Percentiles rank a stretch among this genome's conserved stretches.
These are phyloP conservation scores for Chaetomium tenue DNA, from an alignment of 495 filamentous ascomycete species.

Conservation along the genomic window DNA sequence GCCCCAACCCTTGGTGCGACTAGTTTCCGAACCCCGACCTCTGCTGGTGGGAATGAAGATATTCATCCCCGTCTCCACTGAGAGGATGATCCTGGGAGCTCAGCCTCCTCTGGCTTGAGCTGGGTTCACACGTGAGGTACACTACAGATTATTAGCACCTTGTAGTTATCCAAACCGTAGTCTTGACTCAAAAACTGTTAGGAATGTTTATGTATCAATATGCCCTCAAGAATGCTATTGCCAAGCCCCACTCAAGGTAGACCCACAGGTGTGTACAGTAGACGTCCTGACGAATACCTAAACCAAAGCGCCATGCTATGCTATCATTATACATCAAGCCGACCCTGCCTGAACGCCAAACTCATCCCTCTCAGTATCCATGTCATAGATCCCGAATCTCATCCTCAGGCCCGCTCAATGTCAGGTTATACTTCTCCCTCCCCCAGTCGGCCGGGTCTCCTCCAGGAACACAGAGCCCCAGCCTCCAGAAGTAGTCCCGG, in stretches of 20 bases:
- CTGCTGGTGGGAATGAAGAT: not conserved
- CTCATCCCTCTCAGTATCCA: not conserved
- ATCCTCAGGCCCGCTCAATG: not conserved
- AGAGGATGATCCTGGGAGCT: not conserved
- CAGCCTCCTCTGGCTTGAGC: not conserved
- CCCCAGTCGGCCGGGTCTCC: conserved; percentile 71
- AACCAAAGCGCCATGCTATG: conserved; percentile 14
- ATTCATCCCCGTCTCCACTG: not conserved
- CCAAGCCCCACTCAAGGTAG: too few species aligned
- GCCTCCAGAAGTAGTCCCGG: conserved; percentile 91
- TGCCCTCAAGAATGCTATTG: too few species aligned
- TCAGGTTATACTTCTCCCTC: conserved; percentile 44
- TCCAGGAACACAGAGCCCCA: conserved; percentile 86
- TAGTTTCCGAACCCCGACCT: not conserved
- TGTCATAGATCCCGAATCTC: conserved; percentile 23
- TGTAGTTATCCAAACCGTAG: too few species aligned
- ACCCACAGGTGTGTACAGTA: not conserved
- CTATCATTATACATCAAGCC: not conserved
- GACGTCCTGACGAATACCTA: not conserved
- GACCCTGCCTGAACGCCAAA: not conserved
- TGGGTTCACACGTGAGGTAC: too few species aligned
- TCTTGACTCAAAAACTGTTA: too few species aligned
- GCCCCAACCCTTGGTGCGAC: conserved; percentile 2
- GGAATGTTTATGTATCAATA: too few species aligned
- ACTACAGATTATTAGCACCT: too few species aligned